Conservation (phyloP, 2,329 filamentous ascomycete species). For the Zymoseptoria ardabiliae region DNA sequence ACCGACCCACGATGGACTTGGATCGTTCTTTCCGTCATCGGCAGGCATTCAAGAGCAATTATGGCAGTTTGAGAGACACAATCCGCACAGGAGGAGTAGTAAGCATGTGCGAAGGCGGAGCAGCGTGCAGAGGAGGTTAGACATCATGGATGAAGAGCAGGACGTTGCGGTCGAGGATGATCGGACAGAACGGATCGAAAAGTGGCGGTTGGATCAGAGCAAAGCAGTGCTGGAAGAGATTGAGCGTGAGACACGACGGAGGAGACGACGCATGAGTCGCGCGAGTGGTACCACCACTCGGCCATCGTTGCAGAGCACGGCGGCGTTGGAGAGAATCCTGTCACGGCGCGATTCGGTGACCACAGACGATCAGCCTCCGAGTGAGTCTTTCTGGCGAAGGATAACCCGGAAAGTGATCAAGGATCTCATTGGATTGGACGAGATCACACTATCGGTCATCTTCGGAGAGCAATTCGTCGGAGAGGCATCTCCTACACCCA, state of each 20-base stretch:
- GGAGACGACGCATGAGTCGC: slow-evolving; percentile 56
- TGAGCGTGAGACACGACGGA: slow-evolving; percentile 65
- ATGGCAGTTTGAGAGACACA: slow-evolving; percentile 82
- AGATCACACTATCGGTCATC: slow-evolving; percentile 73
- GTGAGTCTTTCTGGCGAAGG: slow-evolving; percentile 66
- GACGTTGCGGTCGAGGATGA: slow-evolving; percentile 57
- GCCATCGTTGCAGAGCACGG: slow-evolving; percentile 12
- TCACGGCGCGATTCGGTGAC: slow-evolving; percentile 22
- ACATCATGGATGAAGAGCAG: slow-evolving; percentile 46
- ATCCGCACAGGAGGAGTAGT: slow-evolving; percentile 55
- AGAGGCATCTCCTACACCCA: slow-evolving; percentile 27
- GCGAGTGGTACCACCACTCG: slow-evolving; percentile 33
- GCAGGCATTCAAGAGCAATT: slow-evolving; percentile 68
- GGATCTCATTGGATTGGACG: slow-evolving; percentile 86
- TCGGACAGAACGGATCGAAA: slow-evolving; percentile 75
- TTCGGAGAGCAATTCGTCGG: slow-evolving; percentile 69
- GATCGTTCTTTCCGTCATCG: slow-evolving; percentile 59
- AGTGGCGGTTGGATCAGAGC: slow-evolving; percentile 88
- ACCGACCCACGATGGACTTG: slow-evolving; percentile 87
- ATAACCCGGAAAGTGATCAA: slow-evolving; percentile 80
- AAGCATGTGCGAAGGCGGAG: slow-evolving; percentile 48
- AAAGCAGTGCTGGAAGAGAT: slow-evolving; percentile 79
- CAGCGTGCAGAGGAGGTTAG: slow-evolving; percentile 51
- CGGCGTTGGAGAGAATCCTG: slow-evolving; percentile 10
- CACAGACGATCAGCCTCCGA: slow-evolving; percentile 31